Evolutionary conservation across 345 rosid species (phyloP).

Genomic region (Aethionema arabicum): DNA sequence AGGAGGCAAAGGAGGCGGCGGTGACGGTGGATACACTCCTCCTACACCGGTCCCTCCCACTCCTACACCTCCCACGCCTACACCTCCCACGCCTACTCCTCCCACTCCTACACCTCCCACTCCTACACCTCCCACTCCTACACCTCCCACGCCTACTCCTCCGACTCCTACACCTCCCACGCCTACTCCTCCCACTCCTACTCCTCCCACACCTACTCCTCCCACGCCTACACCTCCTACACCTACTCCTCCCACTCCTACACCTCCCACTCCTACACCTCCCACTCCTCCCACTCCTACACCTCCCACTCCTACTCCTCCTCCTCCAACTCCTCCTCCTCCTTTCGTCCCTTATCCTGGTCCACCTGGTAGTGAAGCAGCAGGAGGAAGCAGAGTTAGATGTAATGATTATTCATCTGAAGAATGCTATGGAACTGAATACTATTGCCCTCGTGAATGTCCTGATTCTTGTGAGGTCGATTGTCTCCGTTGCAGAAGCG

Average conservation of each 20-base stretch:
- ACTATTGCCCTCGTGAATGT: constrained; percentile 48
- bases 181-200: constrained; percentile 14
- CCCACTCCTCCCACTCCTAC: constrained; percentile 25
- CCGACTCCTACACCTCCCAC: constrained; percentile 17
- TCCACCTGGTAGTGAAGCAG: constrained; percentile 17
- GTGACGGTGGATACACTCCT: not conserved
- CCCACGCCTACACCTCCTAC: constrained; percentile 23
- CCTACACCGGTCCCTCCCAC: constrained; percentile 14
- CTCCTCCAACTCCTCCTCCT: constrained; percentile 16
- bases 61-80: constrained; percentile 12
- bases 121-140: constrained; percentile 14
- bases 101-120: constrained; percentile 23
- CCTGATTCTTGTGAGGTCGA: constrained; percentile 54
- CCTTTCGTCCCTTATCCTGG: constrained; percentile 21
- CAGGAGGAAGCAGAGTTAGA: constrained; percentile 35
- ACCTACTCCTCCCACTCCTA: constrained; percentile 22
- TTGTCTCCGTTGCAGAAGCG: constrained; percentile 60
- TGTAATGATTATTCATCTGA: constrained; percentile 30
- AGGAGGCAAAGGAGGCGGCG: not conserved
- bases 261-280: constrained; percentile 17
- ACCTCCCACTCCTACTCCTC: constrained; percentile 18
- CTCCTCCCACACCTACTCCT: constrained; percentile 7
- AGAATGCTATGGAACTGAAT: constrained; percentile 48
- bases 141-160: constrained; percentile 19
- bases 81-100: constrained; percentile 8